Evolutionary conservation across 768 basidiomycete species (phyloP), one percentile per base, ranked within the genome.

Genomic region (Inosperma sp.): DNA sequence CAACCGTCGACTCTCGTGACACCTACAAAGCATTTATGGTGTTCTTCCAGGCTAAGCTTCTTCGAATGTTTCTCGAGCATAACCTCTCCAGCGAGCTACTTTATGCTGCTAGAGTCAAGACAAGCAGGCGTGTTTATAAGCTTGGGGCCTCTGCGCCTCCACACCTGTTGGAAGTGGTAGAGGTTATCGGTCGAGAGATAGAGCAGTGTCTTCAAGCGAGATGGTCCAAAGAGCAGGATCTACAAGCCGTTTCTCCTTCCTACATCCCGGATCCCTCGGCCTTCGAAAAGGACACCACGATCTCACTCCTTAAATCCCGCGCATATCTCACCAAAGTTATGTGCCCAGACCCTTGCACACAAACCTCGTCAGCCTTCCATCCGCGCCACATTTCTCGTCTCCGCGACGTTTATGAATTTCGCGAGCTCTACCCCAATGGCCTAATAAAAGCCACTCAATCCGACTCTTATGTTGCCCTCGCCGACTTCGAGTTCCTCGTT

Each of bases 11-110:
- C 30, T 56, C 57, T 36, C 36, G 56, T 4, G 47, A 48, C 10
- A 56, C 61, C 0, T 82, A 82, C 63, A 81, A 82, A 48, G 8
- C 29, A 2, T 81, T 81, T 60, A 72, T 79, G 57, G 34, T 73
- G 2, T 78, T 68, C 41, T 61, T 78, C 43, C 57, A 73, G 29
- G 56, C 68, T 5, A 31, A 54, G 19, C 42, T 74, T 13, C 55
- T 73, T 2, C 27, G 58, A 3, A 22, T 58, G 3, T 65, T 63
- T 3, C 43, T 62, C 0, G 40, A 50, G 2, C 8, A 61, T 10
- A 41, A 59, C 14, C 45, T 69, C 8, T 48, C 64, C 7, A 72
- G 62, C 39, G 70, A 76, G 16, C 34, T 72, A 5, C 61, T 78
- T 9, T 35, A 19, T 67, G 67, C 16, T 57, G 55, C 55, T 51